A percentile compares a stretch with the other conserved stretches of the same genome.
phyloP scores from a whole-genome alignment of 2,329 filamentous ascomycete species.

The Meredithiella fracta region DNA sequence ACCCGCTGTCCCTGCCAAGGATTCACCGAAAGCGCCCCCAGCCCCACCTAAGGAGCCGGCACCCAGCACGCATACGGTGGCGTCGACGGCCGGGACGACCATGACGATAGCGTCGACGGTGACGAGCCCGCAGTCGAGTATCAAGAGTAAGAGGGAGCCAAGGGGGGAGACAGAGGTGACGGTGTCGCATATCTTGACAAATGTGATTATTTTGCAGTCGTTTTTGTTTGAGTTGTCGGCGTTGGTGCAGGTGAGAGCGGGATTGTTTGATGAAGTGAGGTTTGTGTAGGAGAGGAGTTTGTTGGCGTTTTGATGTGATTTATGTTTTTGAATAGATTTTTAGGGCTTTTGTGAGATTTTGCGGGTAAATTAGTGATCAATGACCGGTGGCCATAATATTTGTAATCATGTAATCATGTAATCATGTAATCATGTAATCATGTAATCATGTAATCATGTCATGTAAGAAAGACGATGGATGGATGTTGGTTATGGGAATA shows the following conservation, averaged over 20 bases:
- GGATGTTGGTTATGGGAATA: no score
- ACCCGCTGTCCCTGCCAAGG: conserved; percentile 10
- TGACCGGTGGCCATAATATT: no score
- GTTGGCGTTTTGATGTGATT: background rate
- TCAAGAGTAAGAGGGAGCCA: conserved; percentile 16
- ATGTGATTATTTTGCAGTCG: conserved; percentile 62
- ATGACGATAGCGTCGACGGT: background rate
- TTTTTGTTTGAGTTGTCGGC: conserved; percentile 65
- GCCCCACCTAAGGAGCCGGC: conserved; percentile 15
- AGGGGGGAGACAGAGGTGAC: conserved; percentile 34
- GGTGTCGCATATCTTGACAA: conserved; percentile 64
- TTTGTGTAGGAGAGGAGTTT: conserved; percentile 25
- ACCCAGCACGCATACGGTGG: conserved; percentile 15
- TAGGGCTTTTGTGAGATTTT: background rate
- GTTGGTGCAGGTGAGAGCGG: conserved; percentile 56
- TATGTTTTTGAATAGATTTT: background rate
- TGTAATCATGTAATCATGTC: no score
- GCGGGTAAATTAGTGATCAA: no score
- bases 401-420: no score
- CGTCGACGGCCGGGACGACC: conserved; percentile 7
- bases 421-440: no score
- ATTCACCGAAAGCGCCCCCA: conserved; percentile 14
- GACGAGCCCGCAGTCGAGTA: conserved; percentile 18
- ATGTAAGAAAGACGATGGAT: no score
- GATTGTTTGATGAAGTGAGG: conserved; percentile 59